Evolutionary conservation across 192 early-diverging fungal species (phyloP).

Genomic region (Gamsiella multidivaricata): DNA sequence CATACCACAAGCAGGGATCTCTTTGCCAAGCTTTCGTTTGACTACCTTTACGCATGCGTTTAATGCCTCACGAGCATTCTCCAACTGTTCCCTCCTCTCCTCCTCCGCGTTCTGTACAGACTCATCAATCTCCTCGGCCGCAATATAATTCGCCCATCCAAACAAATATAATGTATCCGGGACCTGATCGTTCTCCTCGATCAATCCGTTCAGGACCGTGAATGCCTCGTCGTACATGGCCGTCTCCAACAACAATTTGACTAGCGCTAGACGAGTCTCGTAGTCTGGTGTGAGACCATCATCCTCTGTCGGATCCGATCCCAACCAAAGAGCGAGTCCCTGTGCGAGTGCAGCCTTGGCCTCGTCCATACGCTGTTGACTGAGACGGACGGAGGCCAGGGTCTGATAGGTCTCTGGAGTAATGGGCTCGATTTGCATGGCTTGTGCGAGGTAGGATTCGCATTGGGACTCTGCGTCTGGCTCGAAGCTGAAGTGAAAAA

Average conservation of each 20-base stretch:
- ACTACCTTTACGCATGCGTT: conserved; percentile 74
- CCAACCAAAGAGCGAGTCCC: conserved; percentile 78
- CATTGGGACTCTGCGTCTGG: conserved; percentile 89
- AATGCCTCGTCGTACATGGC: conserved; percentile 83
- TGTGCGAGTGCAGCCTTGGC: conserved; percentile 75
- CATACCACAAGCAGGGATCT: conserved; percentile 23
- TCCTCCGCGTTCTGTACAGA: conserved; percentile 49
- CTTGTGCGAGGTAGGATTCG: conserved; percentile 76
- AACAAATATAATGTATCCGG: conserved; percentile 96
- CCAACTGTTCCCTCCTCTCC: conserved; percentile 64
- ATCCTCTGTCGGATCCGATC: conserved; percentile 61
- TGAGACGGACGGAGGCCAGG: conserved; percentile 89
- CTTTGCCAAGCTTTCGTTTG: no score
- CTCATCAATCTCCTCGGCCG: conserved; percentile 65
- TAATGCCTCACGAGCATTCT: conserved; percentile 84
- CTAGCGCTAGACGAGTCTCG: conserved; percentile 82
- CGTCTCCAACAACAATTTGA: conserved; percentile 90
- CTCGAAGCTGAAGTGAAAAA: conserved; percentile 72
- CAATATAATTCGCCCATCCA: conserved; percentile 91
- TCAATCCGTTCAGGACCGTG: conserved; percentile 78
- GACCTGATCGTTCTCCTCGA: conserved; percentile 93
- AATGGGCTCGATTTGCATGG: conserved; percentile 71
- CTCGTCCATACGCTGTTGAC: conserved; percentile 84
- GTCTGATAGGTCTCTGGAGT: conserved; percentile 90
- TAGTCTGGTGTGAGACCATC: conserved; percentile 79